Evolutionary conservation across 1,284 basidiomycete genomes (phyloP).

Genomic region (Boletus sp.): DNA sequence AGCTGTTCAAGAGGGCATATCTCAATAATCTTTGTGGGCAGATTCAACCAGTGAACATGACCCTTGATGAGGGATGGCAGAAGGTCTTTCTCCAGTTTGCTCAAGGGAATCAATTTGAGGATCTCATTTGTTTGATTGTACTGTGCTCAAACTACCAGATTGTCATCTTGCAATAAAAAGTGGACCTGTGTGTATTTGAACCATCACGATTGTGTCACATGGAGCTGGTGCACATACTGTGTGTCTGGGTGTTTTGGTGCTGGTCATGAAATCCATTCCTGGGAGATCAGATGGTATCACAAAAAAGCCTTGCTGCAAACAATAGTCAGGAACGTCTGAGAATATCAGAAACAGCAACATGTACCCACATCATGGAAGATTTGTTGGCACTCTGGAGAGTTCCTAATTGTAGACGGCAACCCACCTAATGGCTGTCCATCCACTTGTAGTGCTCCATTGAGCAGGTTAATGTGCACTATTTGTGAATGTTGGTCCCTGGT

Average conservation of each 20-base stretch:
- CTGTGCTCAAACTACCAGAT: background rate
- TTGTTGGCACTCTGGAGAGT: no score
- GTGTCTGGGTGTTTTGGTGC: background rate
- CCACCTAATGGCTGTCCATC: background rate
- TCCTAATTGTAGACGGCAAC: background rate
- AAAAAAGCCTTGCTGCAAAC: conserved; percentile 35
- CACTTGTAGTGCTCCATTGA: background rate
- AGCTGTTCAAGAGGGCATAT: background rate
- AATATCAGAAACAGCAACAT: background rate
- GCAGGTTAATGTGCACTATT: no score
- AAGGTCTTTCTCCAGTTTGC: background rate
- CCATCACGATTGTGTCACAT: background rate
- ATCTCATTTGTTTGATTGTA: background rate
- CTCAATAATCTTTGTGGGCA: background rate
- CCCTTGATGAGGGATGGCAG: background rate
- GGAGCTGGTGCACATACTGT: background rate
- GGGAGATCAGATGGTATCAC: conserved; percentile 33
- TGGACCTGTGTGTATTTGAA: background rate
- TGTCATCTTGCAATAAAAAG: background rate
- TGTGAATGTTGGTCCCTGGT: background rate
- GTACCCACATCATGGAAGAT: conserved; percentile 32
- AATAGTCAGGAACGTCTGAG: background rate
- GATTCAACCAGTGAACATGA: background rate
- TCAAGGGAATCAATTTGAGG: background rate
- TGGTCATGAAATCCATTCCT: conserved; percentile 33